These are phyloP conservation scores for Baudoinia panamericana DNA, from an alignment of 495 filamentous ascomycete genomes.

Conservation along the genomic window DNA sequence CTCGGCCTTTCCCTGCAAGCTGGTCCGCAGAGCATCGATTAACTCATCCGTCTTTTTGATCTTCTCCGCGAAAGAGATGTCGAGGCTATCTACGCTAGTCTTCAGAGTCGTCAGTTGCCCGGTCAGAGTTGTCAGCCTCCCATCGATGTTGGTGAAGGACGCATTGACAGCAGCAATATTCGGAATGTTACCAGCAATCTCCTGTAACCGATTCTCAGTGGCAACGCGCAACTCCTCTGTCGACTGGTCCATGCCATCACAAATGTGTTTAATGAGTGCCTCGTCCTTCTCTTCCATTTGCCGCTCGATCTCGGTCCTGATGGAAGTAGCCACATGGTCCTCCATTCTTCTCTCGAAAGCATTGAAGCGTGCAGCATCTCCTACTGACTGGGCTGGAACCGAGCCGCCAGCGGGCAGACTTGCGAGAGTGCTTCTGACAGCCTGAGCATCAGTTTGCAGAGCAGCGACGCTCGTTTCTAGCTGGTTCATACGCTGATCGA, in stretches of 20 bases:
- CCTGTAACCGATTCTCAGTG: neutral
- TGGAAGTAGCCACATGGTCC: neutral
- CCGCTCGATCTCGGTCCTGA: neutral
- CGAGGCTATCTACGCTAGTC: no score
- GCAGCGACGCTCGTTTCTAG: neutral
- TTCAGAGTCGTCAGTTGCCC: neutral
- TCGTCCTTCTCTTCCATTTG: neutral
- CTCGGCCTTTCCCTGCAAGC: no score
- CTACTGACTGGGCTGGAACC: neutral
- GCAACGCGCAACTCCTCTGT: neutral
- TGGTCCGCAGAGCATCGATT: neutral
- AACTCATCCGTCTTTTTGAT: neutral
- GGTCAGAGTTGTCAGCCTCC: neutral
- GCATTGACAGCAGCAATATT: neutral
- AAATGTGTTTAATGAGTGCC: neutral
- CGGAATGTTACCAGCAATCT: neutral
- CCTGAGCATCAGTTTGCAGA: neutral
- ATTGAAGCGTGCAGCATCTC: neutral
- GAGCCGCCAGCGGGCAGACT: no score
- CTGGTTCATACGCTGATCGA: conserved; percentile 1
- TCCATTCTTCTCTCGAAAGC: neutral
- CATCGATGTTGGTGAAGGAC: neutral
- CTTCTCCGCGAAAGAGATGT: no score
- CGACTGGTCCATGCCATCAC: neutral
- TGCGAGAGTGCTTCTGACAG: neutral